phyloP scores from a whole-genome alignment of 78 protist genomes.

The Dictyostelium citrinum region DNA sequence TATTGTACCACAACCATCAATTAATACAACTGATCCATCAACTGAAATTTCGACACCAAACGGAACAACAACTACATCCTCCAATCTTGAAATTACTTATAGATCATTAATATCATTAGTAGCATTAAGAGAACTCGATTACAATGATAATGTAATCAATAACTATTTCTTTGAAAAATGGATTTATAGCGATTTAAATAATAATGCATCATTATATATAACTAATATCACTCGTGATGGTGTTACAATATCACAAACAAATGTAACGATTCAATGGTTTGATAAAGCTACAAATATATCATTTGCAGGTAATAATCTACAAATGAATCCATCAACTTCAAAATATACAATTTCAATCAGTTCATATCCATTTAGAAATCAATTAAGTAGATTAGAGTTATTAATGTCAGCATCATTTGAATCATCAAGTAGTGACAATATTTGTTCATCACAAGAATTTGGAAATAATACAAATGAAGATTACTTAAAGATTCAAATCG shows the following conservation, averaged over 20 bases:
- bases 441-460: neutral
- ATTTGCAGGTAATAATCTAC: neutral
- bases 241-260: neutral
- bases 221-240: neutral
- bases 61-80: neutral
- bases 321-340: neutral
- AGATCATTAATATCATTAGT: neutral
- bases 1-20: neutral
- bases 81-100: neutral
- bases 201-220: neutral
- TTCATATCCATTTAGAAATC: neutral
- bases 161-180: neutral
- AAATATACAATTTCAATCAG: neutral
- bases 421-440: neutral
- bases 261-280: neutral
- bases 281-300: neutral
- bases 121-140: neutral
- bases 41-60: neutral
- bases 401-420: neutral
- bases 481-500: slow-evolving; percentile 5
- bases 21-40: neutral
- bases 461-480: neutral
- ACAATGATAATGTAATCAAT: neutral
- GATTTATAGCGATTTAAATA: neutral
- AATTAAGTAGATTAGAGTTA: neutral